Evolutionary conservation across 495 filamentous ascomycete genomes (phyloP).

Genomic region (Penicillium egyptiacum): DNA sequence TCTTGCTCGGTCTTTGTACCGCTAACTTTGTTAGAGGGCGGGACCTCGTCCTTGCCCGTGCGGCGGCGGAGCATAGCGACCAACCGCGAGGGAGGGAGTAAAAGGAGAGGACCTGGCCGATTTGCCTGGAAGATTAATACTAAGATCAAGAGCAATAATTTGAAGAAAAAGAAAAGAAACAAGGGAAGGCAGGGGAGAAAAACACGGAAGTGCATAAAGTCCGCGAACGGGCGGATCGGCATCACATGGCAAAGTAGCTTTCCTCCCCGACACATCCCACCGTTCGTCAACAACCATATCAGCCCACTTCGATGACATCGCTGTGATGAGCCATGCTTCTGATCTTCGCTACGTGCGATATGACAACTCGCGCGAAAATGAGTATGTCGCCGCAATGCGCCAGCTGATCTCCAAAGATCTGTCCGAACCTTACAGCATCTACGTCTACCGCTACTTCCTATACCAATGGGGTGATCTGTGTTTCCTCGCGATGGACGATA

Average conservation of each 20-base stretch:
- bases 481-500: slow-evolving; percentile 76
- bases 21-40: slow-evolving; percentile 18
- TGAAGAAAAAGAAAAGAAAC: slow-evolving; percentile 8
- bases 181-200: slow-evolving; percentile 3
- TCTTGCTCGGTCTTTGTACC: slow-evolving; percentile 24
- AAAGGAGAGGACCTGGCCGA: slow-evolving; percentile 5
- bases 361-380: slow-evolving; percentile 69
- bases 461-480: slow-evolving; percentile 98
- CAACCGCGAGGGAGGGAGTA: slow-evolving; percentile 18
- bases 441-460: slow-evolving; percentile 97
- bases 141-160: neutral
- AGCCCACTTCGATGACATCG: slow-evolving; percentile 15
- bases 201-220: slow-evolving; percentile 15
- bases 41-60: slow-evolving; percentile 37
- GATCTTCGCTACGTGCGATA: slow-evolving; percentile 83
- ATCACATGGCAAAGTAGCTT: slow-evolving; percentile 37
- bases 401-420: slow-evolving; percentile 94
- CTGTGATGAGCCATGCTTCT: slow-evolving; percentile 35
- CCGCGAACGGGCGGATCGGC: slow-evolving; percentile 25
- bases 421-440: slow-evolving; percentile 98
- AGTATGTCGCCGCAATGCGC: slow-evolving; percentile 84
- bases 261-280: slow-evolving; percentile 7
- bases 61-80: slow-evolving; percentile 46
- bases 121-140: slow-evolving; percentile 5
- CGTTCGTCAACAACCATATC: slow-evolving; percentile 6